These are phyloP conservation scores for Salvia sclarea DNA, from an alignment of 305 asterid genomes.

Conservation along the genomic window DNA sequence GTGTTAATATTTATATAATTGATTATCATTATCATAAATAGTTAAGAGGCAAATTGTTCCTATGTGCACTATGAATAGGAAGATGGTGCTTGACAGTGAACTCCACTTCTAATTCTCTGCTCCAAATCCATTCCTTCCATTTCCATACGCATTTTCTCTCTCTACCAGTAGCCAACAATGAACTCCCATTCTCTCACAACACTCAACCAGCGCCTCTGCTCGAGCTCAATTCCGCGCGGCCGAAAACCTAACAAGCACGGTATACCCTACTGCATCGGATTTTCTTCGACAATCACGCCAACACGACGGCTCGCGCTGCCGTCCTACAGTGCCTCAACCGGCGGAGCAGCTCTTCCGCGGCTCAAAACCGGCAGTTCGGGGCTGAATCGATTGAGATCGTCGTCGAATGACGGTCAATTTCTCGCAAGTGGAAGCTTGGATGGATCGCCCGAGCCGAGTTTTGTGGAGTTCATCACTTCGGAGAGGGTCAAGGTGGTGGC, in stretches of 20 bases:
- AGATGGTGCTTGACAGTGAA: background rate
- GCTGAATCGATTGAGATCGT: constrained; percentile 40
- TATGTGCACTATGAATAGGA: too few species aligned
- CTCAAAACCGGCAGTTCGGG: constrained; percentile 23
- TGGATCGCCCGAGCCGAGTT: constrained; percentile 46
- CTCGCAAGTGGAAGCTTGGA: constrained; percentile 33
- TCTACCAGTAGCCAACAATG: constrained; percentile 24
- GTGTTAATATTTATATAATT: too few species aligned
- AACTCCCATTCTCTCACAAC: constrained; percentile 30
- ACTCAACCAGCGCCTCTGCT: constrained; percentile 36
- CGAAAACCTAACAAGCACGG: constrained; percentile 27
- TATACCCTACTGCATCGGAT: constrained; percentile 15
- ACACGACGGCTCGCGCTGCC: constrained; percentile 25
- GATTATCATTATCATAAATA: too few species aligned
- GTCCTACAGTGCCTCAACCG: constrained; percentile 26
- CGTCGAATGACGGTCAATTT: constrained; percentile 50
- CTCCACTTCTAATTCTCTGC: background rate
- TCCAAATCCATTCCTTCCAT: background rate
- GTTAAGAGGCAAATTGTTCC: too few species aligned
- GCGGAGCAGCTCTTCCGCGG: constrained; percentile 17
- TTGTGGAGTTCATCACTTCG: constrained; percentile 83
- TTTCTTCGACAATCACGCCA: constrained; percentile 29
- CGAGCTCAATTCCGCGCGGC: constrained; percentile 37
- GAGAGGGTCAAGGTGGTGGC: constrained; percentile 97
- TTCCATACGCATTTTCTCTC: background rate